Percentiles rank a stretch among this genome's conserved stretches.
Conservation (phyloP, 345 rosid genomes). For the Euclidium syriacum region DNA sequence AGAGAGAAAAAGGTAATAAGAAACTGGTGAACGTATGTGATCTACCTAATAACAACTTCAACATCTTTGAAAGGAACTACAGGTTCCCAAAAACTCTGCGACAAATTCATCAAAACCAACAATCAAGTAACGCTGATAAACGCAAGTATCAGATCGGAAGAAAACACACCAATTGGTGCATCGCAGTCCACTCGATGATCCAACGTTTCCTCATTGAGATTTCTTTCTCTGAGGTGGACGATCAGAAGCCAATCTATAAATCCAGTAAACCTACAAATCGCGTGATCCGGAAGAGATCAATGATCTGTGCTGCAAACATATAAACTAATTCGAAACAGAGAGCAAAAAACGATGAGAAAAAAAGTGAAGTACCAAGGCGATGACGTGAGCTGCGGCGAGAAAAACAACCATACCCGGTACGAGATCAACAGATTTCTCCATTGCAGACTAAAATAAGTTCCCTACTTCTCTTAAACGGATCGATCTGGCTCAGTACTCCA, state of each 20-base stretch:
- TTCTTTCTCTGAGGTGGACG: slow-evolving; percentile 69
- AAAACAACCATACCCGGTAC: slow-evolving; percentile 56
- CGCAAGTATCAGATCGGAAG: background rate
- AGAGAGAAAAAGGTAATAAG: background rate
- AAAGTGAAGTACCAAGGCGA: slow-evolving; percentile 53
- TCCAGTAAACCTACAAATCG: slow-evolving; percentile 60
- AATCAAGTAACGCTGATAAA: background rate
- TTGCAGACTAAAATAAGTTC: background rate
- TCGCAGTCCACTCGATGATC: background rate
- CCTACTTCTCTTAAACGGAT: background rate
- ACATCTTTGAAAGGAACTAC: background rate
- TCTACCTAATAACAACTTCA: background rate
- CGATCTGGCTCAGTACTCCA: background rate
- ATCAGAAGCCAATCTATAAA: slow-evolving; percentile 68
- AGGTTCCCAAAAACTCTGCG: background rate
- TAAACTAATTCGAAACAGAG: background rate
- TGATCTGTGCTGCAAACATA: background rate
- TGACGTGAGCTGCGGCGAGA: slow-evolving; percentile 70
- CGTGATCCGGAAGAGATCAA: slow-evolving; percentile 4
- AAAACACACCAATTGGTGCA: background rate
- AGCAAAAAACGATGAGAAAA: background rate
- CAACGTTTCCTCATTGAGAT: slow-evolving; percentile 40
- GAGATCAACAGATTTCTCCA: slow-evolving; percentile 46
- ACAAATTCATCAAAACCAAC: background rate
- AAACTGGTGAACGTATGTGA: background rate